Conservation (phyloP, 75 land plant species). For the Cunninghamia lanceolata region DNA sequence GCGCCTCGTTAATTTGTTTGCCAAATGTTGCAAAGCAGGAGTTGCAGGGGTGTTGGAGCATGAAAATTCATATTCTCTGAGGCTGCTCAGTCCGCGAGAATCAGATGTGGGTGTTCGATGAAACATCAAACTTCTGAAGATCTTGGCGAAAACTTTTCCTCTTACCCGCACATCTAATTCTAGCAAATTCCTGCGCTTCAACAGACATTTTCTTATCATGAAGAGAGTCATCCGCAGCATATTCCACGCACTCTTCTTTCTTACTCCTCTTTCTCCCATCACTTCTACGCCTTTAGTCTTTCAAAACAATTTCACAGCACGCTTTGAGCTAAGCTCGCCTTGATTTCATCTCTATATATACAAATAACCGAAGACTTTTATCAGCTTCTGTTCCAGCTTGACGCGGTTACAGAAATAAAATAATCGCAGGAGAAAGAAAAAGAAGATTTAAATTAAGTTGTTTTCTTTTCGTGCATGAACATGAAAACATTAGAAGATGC, state of each 20-base stretch:
- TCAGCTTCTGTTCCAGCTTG: too few relatives aligned
- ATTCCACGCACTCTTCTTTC: conserved; percentile 30
- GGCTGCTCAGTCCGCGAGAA: not conserved
- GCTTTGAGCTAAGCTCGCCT: too few relatives aligned
- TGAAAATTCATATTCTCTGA: conserved; percentile 38
- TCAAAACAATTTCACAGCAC: too few relatives aligned
- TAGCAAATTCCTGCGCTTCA: conserved; percentile 23
- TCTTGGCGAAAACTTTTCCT: conserved; percentile 29
- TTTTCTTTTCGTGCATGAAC: not conserved
- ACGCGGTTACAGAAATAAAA: too few relatives aligned
- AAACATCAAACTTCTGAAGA: conserved; percentile 7
- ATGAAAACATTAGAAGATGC: too few relatives aligned
- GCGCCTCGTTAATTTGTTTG: conserved; percentile 9
- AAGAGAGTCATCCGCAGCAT: conserved; percentile 17
- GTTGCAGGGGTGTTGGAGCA: conserved; percentile 36
- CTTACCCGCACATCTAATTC: conserved; percentile 28
- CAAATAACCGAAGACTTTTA: too few relatives aligned
- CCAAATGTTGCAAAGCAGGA: not conserved
- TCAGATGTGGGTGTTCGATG: not conserved
- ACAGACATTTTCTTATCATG: conserved; percentile 33
- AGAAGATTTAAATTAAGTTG: too few relatives aligned
- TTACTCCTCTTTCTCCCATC: too few relatives aligned
- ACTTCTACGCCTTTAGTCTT: too few relatives aligned
- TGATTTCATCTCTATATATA: too few relatives aligned
- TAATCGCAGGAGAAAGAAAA: too few relatives aligned